phyloP scores from a whole-genome alignment of 441 rosid species.

The Metrosideros polymorpha region DNA sequence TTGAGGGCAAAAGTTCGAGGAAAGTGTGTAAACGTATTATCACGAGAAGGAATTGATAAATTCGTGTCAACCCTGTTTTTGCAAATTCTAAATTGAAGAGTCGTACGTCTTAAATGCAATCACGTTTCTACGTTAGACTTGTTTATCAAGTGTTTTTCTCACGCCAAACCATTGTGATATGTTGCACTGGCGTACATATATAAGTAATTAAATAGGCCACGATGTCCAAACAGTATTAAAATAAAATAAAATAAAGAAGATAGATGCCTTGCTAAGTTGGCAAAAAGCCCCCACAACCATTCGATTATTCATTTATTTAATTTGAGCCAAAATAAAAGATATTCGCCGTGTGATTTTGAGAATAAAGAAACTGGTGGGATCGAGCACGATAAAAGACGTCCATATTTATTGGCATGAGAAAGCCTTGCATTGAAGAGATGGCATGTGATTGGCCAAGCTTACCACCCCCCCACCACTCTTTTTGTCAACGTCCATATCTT shows the following conservation, averaged over 20 bases:
- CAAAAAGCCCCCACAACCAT: neutral
- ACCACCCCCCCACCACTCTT: neutral
- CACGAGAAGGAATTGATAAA: neutral
- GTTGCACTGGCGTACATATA: neutral
- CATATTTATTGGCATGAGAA: neutral
- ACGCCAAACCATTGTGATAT: neutral
- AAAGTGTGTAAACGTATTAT: neutral
- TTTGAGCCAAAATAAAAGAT: neutral
- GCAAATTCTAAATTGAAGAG: neutral
- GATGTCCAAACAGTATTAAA: neutral
- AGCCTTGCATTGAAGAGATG: neutral
- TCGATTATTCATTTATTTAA: neutral
- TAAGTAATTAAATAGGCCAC: neutral
- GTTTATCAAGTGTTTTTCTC: neutral
- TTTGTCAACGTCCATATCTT: neutral
- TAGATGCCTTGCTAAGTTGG: neutral
- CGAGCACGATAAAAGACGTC: neutral
- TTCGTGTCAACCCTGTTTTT: neutral
- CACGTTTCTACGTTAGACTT: neutral
- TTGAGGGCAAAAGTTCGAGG: neutral
- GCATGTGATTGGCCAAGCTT: neutral
- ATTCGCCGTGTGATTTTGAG: neutral
- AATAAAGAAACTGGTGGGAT: neutral
- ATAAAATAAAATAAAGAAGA: neutral
- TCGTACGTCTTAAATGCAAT: neutral